Evolutionary conservation across 805 yeast genomes (phyloP), one percentile per base, ranked within the genome.

Genomic region (Wickerhamomyces queroliae): DNA sequence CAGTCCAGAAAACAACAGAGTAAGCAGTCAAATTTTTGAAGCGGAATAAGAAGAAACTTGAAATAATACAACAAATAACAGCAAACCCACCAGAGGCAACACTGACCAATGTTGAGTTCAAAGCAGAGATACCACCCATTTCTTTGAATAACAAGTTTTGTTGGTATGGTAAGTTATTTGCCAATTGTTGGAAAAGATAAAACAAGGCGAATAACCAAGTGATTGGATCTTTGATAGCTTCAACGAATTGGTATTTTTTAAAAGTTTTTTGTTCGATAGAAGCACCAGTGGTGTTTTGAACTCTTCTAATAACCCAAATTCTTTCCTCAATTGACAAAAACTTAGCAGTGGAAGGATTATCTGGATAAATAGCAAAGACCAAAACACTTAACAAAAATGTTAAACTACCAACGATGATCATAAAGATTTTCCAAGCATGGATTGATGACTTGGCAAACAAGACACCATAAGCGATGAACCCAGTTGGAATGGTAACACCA

Each of bases 391-490:
- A 43, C 17, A 70, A 20, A 18, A 77, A 59, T 0, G 84, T 74
- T 30, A 74, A 53, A 12, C 76, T 71, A 36, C 84, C 87, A 39
- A 74, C 66, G 36, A 78, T 70, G 25, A 79, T 69, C 57, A 69
- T 72, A 40, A 78, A 69, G 15, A 79, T 52, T 47, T 73, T 71
- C 83, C 85, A 81, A 11, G 61, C 44, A 19, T 63, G 52, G 20
- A 63, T 50, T 7, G 46, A 10, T 0, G 61, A 33, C 18, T 55
- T 35, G 15, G 64, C 43, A 38, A 54, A 55, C 7, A 64, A 34
- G 5, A 64, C 61, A 45, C 69, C 70, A 42, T 62, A 66, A 0
- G 72, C 65, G 37, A 73, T 69, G 49, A 73, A 71, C 5, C 76
- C 77, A 23, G 72, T 68, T 11, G 79, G 77, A 32, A 77, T 71